These are phyloP conservation scores for Pseudozyma sp. DNA, from an alignment of 1,284 basidiomycete genomes.

Conservation along the genomic window DNA sequence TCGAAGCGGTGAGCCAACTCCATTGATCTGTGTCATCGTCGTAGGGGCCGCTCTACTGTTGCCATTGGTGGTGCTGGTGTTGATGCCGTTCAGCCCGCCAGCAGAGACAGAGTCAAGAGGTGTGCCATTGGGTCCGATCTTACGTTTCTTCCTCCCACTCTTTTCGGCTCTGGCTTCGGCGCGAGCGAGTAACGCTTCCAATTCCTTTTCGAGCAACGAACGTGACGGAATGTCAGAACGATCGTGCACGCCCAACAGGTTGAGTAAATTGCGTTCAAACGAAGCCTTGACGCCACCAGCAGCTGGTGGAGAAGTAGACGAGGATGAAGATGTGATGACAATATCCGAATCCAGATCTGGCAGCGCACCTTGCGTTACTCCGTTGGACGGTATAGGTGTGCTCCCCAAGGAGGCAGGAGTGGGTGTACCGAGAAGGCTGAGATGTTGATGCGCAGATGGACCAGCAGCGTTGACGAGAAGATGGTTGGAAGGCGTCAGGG, in stretches of 20 bases:
- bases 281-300: constrained; percentile 14
- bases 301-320: neutral
- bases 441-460: constrained; percentile 29
- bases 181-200: constrained; percentile 19
- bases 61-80: neutral
- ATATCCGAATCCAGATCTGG: constrained; percentile 19
- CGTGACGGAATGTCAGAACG: constrained; percentile 21
- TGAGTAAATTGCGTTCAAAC: constrained; percentile 42
- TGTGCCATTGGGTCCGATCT: constrained; percentile 16
- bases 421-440: constrained; percentile 24
- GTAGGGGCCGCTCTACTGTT: neutral
- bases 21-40: constrained; percentile 7
- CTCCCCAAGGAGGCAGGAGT: constrained; percentile 1
- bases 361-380: neutral
- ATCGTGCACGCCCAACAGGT: constrained; percentile 36
- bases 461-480: constrained; percentile 30
- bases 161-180: constrained; percentile 26
- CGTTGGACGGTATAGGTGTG: constrained; percentile 15
- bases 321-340: neutral
- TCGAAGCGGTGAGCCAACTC: constrained; percentile 13
- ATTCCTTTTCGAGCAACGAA: constrained; percentile 28
- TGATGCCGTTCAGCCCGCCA: constrained; percentile 19
- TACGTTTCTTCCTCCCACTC: constrained; percentile 20
- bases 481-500: constrained; percentile 7
- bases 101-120: neutral